Conservation (phyloP, 371 early-diverging fungal genomes). For the Thermomucor indicae-seudaticae region DNA sequence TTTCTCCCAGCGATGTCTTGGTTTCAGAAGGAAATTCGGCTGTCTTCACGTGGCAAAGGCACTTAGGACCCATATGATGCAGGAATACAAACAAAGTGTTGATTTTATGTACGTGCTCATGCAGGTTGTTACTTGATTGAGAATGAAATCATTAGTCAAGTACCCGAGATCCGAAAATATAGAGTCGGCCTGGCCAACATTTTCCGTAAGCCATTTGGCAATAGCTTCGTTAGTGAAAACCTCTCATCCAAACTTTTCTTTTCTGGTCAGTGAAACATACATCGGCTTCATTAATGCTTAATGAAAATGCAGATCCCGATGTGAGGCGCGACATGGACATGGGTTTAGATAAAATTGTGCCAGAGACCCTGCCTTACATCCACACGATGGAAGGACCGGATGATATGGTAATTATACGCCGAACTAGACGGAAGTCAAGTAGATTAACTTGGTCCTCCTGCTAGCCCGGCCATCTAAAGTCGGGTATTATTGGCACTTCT, state of each 20-base stretch:
- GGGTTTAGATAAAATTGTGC: conserved; percentile 67
- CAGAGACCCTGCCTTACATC: conserved; percentile 72
- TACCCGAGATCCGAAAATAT: conserved; percentile 63
- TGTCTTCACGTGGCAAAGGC: conserved; percentile 12
- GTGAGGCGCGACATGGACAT: conserved; percentile 27
- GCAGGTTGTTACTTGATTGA: conserved; percentile 83
- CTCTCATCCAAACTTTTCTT: not conserved
- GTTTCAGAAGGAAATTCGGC: conserved; percentile 19
- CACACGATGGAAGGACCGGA: conserved; percentile 75
- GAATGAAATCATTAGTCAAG: conserved; percentile 58
- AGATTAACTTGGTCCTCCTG: not conserved
- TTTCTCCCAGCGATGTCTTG: conserved; percentile 12
- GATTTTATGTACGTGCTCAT: not conserved
- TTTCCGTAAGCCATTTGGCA: conserved; percentile 58
- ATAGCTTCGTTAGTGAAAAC: not conserved
- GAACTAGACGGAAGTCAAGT: too few relatives aligned
- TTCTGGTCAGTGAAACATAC: conserved; percentile 76
- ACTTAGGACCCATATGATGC: not conserved
- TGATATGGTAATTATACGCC: conserved; percentile 51
- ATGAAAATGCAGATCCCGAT: conserved; percentile 83
- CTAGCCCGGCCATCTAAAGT: conserved; percentile 87
- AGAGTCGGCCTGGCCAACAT: conserved; percentile 84
- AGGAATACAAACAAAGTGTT: not conserved
- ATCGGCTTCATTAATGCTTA: conserved; percentile 83
- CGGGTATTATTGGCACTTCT: conserved; percentile 78